These are phyloP conservation scores for Calocybe gangraenosa DNA, from an alignment of 768 basidiomycete species.

Conservation along the genomic window DNA sequence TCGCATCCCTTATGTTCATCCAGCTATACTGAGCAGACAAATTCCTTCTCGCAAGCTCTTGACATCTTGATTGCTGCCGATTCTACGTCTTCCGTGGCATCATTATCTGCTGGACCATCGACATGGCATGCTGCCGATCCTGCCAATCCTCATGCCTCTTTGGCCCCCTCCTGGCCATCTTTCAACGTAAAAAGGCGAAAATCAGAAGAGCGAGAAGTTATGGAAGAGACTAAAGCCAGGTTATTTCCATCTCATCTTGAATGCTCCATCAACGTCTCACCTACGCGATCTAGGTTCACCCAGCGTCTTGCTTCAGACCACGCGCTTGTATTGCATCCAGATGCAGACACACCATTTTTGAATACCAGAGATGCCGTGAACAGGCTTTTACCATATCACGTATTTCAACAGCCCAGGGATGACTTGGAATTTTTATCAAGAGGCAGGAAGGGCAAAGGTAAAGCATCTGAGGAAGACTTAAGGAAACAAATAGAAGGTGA, in stretches of 20 bases:
- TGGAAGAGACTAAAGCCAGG: conserved; percentile 46
- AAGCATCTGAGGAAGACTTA: conserved; percentile 41
- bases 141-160: conserved; percentile 8
- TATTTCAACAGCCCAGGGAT: conserved; percentile 71
- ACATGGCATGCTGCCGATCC: conserved; percentile 22
- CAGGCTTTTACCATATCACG: conserved; percentile 76
- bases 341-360: conserved; percentile 65
- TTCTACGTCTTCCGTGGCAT: conserved; percentile 19
- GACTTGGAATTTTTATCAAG: conserved; percentile 41
- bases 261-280: not conserved
- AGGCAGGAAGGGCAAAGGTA: conserved; percentile 59
- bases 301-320: conserved; percentile 62
- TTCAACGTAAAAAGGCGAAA: conserved; percentile 34
- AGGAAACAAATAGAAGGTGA: conserved; percentile 50
- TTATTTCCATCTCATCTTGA: conserved; percentile 13
- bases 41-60: conserved; percentile 14
- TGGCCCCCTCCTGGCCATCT: conserved; percentile 17
- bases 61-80: conserved; percentile 20
- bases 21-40: conserved; percentile 16
- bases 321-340: conserved; percentile 52
- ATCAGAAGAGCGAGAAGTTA: conserved; percentile 48
- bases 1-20: conserved; percentile 25
- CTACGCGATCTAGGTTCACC: conserved; percentile 40
- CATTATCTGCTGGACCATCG: conserved; percentile 24
- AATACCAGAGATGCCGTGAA: conserved; percentile 60